These are phyloP conservation scores for Amanita molliuscula DNA, from an alignment of 768 basidiomycete species.

Conservation along the genomic window DNA sequence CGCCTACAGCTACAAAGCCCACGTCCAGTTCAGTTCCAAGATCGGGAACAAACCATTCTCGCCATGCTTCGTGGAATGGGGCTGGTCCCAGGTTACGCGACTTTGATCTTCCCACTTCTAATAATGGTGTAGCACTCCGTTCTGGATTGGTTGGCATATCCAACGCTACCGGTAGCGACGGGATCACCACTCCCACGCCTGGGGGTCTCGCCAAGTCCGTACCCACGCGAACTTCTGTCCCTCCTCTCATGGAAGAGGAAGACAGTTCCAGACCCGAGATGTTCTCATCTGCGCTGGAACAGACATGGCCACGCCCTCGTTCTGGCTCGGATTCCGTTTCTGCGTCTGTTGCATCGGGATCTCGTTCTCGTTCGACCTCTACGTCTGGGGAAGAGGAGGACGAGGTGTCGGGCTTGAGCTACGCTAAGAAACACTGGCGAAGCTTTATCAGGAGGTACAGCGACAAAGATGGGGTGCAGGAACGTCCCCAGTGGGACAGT, in stretches of 20 bases:
- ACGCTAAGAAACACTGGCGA: conserved; percentile 7
- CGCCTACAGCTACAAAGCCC: conserved; percentile 8
- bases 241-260: not conserved
- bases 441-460: conserved; percentile 13
- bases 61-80: conserved; percentile 12
- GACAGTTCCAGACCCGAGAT: not conserved
- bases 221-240: not conserved
- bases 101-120: conserved; percentile 38
- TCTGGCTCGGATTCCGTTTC: conserved; percentile 25
- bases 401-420: conserved; percentile 19
- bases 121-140: conserved; percentile 37
- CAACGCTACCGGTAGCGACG: conserved; percentile 9
- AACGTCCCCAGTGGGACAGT: conserved; percentile 17
- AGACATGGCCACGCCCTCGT: not conserved
- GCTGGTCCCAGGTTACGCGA: conserved; percentile 56
- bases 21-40: conserved; percentile 48
- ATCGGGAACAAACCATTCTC: conserved; percentile 13
- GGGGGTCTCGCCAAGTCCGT: not conserved
- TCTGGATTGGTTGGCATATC: conserved; percentile 41
- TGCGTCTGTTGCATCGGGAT: conserved; percentile 18
- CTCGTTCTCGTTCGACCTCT: conserved; percentile 18
- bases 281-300: not conserved
- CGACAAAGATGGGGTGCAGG: conserved; percentile 20
- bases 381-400: conserved; percentile 12
- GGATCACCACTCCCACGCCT: not conserved